These are phyloP conservation scores for Lagenidium sp. DNA, from an alignment of 352 stramenopile species.

Conservation along the genomic window DNA sequence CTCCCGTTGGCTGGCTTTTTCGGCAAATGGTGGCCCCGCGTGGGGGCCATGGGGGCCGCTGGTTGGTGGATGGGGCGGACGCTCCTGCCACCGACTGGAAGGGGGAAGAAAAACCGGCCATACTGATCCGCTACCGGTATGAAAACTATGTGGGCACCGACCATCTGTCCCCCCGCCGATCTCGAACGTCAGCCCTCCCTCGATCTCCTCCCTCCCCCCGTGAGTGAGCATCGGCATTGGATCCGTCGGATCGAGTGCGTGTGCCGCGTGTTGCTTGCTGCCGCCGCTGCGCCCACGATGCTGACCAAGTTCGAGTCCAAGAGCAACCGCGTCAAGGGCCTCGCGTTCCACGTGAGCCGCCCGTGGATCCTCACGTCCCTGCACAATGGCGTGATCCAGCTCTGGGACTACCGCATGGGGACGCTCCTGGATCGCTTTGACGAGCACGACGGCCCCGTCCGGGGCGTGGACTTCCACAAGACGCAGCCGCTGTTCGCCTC, in stretches of 20 bases:
- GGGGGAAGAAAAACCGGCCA: no score
- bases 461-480: slow-evolving; percentile 98
- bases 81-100: slow-evolving; percentile 29
- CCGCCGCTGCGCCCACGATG: no score
- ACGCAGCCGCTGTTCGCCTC: slow-evolving; percentile 97
- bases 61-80: slow-evolving; percentile 27
- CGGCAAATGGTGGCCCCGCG: slow-evolving; percentile 25
- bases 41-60: slow-evolving; percentile 9
- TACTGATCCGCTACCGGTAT: no score
- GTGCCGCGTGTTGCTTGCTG: no score
- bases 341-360: slow-evolving; percentile 97
- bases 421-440: slow-evolving; percentile 99
- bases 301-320: slow-evolving; percentile 99
- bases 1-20: slow-evolving; percentile 33
- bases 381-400: slow-evolving; percentile 97
- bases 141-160: no score
- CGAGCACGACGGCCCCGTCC: slow-evolving; percentile 98
- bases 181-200: no score
- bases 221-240: no score
- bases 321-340: slow-evolving; percentile 98
- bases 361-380: slow-evolving; percentile 99
- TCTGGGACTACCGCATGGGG: slow-evolving; percentile 99
- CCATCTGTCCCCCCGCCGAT: no score
- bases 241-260: no score
- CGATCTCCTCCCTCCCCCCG: no score